phyloP scores from a whole-genome alignment of 2,329 filamentous ascomycete species.

The Coniochaeta ligniaria region DNA sequence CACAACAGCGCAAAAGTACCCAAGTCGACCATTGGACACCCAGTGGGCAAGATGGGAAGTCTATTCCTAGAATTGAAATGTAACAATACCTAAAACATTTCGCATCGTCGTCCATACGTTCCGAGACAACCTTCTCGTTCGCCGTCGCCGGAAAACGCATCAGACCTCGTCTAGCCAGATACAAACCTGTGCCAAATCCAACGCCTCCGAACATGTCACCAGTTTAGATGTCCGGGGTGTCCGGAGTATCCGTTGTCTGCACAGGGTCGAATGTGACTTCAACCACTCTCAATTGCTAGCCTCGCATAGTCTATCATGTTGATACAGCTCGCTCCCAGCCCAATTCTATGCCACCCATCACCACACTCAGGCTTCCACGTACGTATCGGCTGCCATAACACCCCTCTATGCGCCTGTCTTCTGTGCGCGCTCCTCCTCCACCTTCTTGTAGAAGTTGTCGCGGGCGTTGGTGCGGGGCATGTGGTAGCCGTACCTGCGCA shows the following conservation, averaged over 20 bases:
- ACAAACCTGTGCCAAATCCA: background rate
- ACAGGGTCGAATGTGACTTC: background rate
- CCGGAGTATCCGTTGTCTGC: background rate
- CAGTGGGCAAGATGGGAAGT: slow-evolving; percentile 20
- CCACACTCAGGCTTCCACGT: background rate
- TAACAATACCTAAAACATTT: background rate
- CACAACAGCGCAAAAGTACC: slow-evolving; percentile 10
- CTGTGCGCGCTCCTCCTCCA: slow-evolving; percentile 48
- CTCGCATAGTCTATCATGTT: background rate
- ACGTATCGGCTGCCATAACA: background rate
- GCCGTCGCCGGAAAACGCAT: background rate
- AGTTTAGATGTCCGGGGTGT: background rate
- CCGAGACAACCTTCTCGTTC: background rate
- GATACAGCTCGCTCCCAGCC: background rate
- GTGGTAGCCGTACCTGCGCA: slow-evolving; percentile 53
- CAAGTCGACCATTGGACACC: slow-evolving; percentile 20
- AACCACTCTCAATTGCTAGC: slow-evolving; percentile 2
- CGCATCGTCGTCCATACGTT: background rate
- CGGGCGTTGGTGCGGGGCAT: slow-evolving; percentile 51
- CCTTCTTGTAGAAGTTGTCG: slow-evolving; percentile 51
- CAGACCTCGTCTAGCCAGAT: background rate
- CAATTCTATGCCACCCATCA: background rate
- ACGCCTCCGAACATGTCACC: no score
- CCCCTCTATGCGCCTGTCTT: slow-evolving; percentile 9
- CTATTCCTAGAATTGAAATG: slow-evolving; percentile 14